A percentile compares a stretch with the other conserved stretches of the same genome.
Evolutionary conservation across 2,329 filamentous ascomycete species (phyloP).

Genomic region (Phaeophleospora eucalypticola): DNA sequence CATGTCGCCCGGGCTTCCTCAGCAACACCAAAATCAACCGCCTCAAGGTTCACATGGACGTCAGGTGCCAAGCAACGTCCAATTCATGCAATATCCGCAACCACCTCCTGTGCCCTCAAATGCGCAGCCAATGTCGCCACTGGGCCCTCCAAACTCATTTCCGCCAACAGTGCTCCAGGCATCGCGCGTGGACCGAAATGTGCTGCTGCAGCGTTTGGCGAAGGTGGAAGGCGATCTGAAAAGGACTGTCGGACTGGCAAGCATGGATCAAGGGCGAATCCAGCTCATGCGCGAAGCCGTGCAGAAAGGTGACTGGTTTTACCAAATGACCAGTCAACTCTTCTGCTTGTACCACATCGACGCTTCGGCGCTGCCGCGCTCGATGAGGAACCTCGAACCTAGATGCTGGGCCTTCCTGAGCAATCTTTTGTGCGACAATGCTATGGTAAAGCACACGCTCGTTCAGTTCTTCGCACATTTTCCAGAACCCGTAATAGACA

Average conservation of each 20-base stretch:
- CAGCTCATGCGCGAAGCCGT: constrained; percentile 58
- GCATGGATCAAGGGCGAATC: constrained; percentile 40
- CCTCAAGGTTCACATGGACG: too few species aligned
- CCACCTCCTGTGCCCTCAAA: constrained; percentile 3
- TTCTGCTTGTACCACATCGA: constrained; percentile 55
- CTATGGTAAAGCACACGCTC: constrained; percentile 36
- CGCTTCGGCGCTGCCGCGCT: constrained; percentile 33
- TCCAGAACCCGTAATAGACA: constrained; percentile 46
- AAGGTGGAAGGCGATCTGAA: constrained; percentile 4
- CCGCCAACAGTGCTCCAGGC: neutral
- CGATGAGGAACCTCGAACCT: constrained; percentile 35
- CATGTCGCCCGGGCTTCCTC: neutral
- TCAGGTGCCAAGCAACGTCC: too few species aligned
- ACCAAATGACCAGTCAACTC: constrained; percentile 61
- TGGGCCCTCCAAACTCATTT: neutral
- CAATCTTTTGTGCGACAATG: constrained; percentile 46
- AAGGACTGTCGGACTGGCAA: neutral
- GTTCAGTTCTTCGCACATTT: constrained; percentile 48
- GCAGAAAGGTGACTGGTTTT: constrained; percentile 55
- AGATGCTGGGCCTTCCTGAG: constrained; percentile 36
- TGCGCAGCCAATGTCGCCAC: neutral
- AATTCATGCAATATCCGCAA: too few species aligned
- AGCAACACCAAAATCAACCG: constrained; percentile 1
- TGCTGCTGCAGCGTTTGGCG: constrained; percentile 8
- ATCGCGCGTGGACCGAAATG: constrained; percentile 9